These are phyloP conservation scores for Prunus campanulata DNA, from an alignment of 306 rosid species.

Conservation along the genomic window DNA sequence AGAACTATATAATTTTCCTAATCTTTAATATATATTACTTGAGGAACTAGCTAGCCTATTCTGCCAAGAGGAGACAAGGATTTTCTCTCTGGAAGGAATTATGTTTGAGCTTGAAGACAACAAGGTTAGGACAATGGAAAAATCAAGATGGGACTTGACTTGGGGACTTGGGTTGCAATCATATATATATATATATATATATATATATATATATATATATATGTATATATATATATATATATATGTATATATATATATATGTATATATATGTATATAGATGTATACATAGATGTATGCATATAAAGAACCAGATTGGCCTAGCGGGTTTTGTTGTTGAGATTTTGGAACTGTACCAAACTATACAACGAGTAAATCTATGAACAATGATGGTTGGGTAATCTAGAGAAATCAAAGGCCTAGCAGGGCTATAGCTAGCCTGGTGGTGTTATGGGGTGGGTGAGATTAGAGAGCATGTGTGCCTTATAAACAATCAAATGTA, in stretches of 20 bases:
- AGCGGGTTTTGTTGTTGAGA: background rate
- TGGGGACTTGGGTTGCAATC: slow-evolving; percentile 23
- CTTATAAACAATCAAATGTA: slow-evolving; percentile 9
- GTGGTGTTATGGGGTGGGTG: background rate
- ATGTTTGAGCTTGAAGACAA: slow-evolving; percentile 26
- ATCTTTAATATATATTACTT: background rate
- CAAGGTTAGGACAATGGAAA: slow-evolving; percentile 28
- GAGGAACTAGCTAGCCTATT: background rate
- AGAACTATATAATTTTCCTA: background rate
- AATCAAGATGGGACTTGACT: slow-evolving; percentile 18
- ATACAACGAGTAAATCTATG: background rate
- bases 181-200: background rate
- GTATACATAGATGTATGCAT: no score
- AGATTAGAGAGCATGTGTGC: background rate
- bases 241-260: background rate
- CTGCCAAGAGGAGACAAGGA: slow-evolving; percentile 19
- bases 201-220: background rate
- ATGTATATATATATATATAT: no score
- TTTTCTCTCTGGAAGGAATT: slow-evolving; percentile 29
- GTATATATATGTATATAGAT: no score
- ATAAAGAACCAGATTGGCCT: background rate
- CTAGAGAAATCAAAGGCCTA: slow-evolving; percentile 1
- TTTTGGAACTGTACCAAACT: background rate
- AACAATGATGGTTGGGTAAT: slow-evolving; percentile 1
- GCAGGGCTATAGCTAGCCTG: background rate